Evolutionary conservation across 208 protist genomes (phyloP), one percentile per base, ranked within the genome.

Genomic region (Leishmania braziliensis): DNA sequence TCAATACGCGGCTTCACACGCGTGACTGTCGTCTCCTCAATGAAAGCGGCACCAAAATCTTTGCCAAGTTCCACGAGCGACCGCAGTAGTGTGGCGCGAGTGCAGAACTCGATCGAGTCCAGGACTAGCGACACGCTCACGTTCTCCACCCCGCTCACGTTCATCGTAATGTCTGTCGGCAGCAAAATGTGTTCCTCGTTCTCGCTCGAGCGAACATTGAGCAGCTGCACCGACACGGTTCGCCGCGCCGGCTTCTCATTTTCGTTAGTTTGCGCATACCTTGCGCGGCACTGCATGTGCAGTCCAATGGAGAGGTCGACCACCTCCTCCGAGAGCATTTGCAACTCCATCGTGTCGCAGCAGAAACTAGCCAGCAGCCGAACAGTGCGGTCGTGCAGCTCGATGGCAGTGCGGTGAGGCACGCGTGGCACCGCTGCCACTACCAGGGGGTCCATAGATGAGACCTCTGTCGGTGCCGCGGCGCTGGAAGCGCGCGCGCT

Each of bases 291-390:
- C 72, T 88, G 82, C 88, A 89, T 92, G 78, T 77, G 80, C 56
- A 96, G n/a, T 0, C 91, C 87, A 16, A 89, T 58, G 5, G 88
- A 90, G 26, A 97, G 83, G 46, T 92, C 87, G 2, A 90, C 79
- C 36, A 91, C 85, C 60, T 94, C 94, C 75, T 97, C 94, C 3
- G 89, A 91, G n/a, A 95, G 77, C 77, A 95, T 75, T 56, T 84
- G 84, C 70, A 95, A 16, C 60, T 76, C 75, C 43, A 94, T 74
- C 29, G 90, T 65, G 43, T 81, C 51, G 79, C 89, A 94, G 54
- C 58, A 66, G 62, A 95, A 86, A 51, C 77, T 84, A 8, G 82
- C 78, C 12, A 89, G 78, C n/a, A 88, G 73, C 10, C 86, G 85
- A 72, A 80, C 84, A 14, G 72, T 86, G 72, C 81, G 80, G 68